Percentiles rank a stretch among this genome's conserved stretches.
phyloP scores from a whole-genome alignment of 2,329 filamentous ascomycete genomes.

The Sclerotinia glacialis region DNA sequence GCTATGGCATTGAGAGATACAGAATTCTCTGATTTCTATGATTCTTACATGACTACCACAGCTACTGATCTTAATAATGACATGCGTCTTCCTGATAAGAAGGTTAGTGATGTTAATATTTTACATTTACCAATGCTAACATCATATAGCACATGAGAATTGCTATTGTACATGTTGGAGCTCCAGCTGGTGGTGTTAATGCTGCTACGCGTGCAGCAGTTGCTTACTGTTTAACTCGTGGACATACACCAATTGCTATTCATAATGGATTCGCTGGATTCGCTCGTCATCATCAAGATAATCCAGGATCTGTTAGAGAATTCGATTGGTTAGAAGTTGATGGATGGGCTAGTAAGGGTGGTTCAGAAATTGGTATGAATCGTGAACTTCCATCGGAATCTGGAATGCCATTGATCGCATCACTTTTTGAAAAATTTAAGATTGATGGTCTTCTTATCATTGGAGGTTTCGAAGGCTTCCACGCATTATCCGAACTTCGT shows the following conservation, averaged over 20 bases:
- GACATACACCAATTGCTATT: conserved; percentile 89
- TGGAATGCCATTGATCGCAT: conserved; percentile 78
- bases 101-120: conserved; percentile 51
- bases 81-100: conserved; percentile 64
- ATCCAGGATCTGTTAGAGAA: conserved; percentile 79
- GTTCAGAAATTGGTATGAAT: conserved; percentile 97
- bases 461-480: conserved; percentile 96
- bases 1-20: conserved; percentile 88
- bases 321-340: conserved; percentile 94
- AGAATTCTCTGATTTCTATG: conserved; percentile 91
- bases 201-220: conserved; percentile 90
- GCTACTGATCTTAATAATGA: conserved; percentile 69
- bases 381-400: conserved; percentile 83
- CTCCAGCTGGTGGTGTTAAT: conserved; percentile 97
- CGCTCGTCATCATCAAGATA: conserved; percentile 82
- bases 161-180: conserved; percentile 94
- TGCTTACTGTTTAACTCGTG: conserved; percentile 84
- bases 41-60: conserved; percentile 87
- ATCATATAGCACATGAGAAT: conserved; percentile 73
- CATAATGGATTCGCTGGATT: conserved; percentile 97
- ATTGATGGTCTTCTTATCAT: conserved; percentile 91
- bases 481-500: conserved; percentile 82
- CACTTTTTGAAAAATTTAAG: conserved; percentile 78
- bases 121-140: conserved; percentile 36
- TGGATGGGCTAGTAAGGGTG: conserved; percentile 91